Evolutionary conservation across 306 rosid genomes (phyloP).

Genomic region (Pyrus bretschneideri): DNA sequence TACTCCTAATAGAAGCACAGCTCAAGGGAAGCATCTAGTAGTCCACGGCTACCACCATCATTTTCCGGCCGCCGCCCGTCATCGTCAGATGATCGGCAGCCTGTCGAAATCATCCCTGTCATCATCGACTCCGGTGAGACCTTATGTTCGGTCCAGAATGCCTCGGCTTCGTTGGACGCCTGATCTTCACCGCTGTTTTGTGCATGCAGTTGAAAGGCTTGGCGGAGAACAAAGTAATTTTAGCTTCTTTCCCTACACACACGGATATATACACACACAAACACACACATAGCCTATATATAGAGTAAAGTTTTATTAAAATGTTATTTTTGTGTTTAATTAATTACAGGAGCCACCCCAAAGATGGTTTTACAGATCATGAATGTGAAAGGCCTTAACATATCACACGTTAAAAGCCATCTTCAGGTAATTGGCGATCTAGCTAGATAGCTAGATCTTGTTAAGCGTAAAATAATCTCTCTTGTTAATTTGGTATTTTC

Average conservation of each 20-base stretch:
- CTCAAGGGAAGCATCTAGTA: background rate
- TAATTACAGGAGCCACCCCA: slow-evolving; percentile 74
- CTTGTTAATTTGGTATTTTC: background rate
- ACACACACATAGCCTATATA: background rate
- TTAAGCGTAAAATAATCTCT: background rate
- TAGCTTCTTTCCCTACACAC: background rate
- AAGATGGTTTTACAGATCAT: slow-evolving; percentile 65
- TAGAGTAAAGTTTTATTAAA: background rate
- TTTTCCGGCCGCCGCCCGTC: background rate
- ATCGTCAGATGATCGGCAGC: slow-evolving; percentile 8
- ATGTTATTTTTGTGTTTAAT: background rate
- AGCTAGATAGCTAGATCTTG: background rate
- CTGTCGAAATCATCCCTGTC: slow-evolving; percentile 2
- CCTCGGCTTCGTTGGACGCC: slow-evolving; percentile 89
- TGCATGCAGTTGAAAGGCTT: slow-evolving; percentile 78
- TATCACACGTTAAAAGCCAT: slow-evolving; percentile 92
- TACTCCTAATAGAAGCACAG: background rate
- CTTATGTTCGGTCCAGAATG: slow-evolving; percentile 58
- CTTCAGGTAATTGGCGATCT: slow-evolving; percentile 55
- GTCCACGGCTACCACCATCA: background rate
- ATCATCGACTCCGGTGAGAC: slow-evolving; percentile 33
- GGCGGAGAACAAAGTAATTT: slow-evolving; percentile 78
- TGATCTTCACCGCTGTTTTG: slow-evolving; percentile 73
- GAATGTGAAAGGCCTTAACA: slow-evolving; percentile 66
- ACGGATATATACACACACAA: background rate